Evolutionary conservation across 177 flowering plant genomes (phyloP).

Genomic region (Vitis hybrid): DNA sequence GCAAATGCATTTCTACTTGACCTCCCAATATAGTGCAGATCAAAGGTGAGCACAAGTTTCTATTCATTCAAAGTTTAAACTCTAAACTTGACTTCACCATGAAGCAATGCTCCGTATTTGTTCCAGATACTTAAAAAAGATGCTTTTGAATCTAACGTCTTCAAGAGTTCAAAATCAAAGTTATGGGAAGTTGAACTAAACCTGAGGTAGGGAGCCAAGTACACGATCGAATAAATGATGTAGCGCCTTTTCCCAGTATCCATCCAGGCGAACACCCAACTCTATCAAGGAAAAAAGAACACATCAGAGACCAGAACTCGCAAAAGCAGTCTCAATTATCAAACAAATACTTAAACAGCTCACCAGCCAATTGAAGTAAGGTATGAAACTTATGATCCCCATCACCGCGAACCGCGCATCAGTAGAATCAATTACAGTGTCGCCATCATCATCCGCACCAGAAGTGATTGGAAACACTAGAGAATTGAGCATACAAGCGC

Average conservation of each 20-base stretch:
- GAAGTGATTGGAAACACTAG: constrained; percentile 49
- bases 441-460: constrained; percentile 28
- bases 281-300: constrained; percentile 35
- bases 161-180: not conserved
- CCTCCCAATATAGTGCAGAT: too few relatives aligned
- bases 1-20: too few relatives aligned
- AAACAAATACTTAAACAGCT: constrained; percentile 3
- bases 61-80: too few relatives aligned
- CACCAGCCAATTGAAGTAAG: constrained; percentile 98
- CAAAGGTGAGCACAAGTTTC: too few relatives aligned
- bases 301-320: not conserved
- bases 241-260: constrained; percentile 76
- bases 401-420: constrained; percentile 78
- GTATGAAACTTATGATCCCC: constrained; percentile 88
- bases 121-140: too few relatives aligned
- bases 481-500: constrained; percentile 70
- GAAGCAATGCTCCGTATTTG: too few relatives aligned
- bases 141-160: too few relatives aligned
- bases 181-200: constrained; percentile 11
- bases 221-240: constrained; percentile 70
- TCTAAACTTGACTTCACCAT: too few relatives aligned
- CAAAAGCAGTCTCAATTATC: not conserved
- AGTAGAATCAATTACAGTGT: constrained; percentile 35
- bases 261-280: constrained; percentile 94
- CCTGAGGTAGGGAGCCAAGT: constrained; percentile 89